phyloP scores from a whole-genome alignment of 768 basidiomycete genomes.

The Pulveroboletus sp. region DNA sequence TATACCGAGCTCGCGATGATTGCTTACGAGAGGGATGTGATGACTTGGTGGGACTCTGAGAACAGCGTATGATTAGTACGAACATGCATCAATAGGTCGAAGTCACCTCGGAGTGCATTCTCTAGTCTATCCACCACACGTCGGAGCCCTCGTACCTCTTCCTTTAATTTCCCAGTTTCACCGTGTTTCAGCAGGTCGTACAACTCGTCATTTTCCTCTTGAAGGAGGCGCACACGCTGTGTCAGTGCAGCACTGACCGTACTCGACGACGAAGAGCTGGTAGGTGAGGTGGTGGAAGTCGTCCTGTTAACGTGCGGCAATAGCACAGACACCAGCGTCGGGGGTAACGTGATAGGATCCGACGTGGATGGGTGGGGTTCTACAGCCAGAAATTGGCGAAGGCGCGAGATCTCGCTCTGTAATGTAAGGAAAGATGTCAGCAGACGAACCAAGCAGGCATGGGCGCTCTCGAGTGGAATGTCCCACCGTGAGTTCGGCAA shows the following conservation, averaged over 20 bases:
- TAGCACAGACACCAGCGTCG: constrained; percentile 62
- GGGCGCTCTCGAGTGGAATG: constrained; percentile 18
- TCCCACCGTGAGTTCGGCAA: constrained; percentile 69
- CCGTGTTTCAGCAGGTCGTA: constrained; percentile 70
- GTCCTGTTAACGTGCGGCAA: constrained; percentile 58
- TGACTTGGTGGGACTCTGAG: constrained; percentile 74
- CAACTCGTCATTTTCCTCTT: constrained; percentile 86
- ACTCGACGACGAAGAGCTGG: constrained; percentile 38
- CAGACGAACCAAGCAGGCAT: constrained; percentile 14
- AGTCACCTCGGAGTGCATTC: constrained; percentile 68
- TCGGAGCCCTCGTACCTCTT: constrained; percentile 69
- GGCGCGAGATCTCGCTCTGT: constrained; percentile 69
- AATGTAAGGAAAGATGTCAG: constrained; percentile 14
- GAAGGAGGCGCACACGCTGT: constrained; percentile 66
- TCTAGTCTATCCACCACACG: constrained; percentile 68
- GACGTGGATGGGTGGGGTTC: constrained; percentile 57
- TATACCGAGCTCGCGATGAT: background rate
- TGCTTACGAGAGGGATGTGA: constrained; percentile 68
- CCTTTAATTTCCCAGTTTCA: constrained; percentile 78
- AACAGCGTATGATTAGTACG: constrained; percentile 5
- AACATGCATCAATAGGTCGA: background rate
- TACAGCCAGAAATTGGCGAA: constrained; percentile 60
- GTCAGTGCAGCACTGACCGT: constrained; percentile 72
- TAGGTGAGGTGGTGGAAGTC: constrained; percentile 27
- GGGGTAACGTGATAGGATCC: constrained; percentile 66